Evolutionary conservation across 352 stramenopile genomes (phyloP).

Genomic region (Phytophthora ramorum): DNA sequence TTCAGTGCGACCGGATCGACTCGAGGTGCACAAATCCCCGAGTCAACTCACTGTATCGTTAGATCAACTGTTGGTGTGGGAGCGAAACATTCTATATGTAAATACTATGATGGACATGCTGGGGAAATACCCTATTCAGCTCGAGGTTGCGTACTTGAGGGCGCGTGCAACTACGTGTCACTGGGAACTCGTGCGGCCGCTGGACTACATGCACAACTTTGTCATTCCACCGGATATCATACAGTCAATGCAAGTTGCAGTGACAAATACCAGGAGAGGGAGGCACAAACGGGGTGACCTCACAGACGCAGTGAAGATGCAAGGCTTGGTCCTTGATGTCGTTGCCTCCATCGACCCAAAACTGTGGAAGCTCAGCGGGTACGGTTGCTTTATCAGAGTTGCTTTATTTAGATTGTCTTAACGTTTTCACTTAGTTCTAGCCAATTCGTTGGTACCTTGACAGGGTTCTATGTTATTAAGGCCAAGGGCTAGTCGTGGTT

Average conservation of each 20-base stretch:
- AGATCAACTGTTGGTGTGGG: conserved; percentile 5
- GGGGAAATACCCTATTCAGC: conserved; percentile 3
- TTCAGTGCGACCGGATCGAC: not conserved
- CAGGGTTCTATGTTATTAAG: conserved; percentile 8
- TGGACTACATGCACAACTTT: conserved; percentile 10
- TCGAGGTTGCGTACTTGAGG: conserved; percentile 12
- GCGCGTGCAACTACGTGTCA: not conserved
- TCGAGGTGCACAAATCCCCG: conserved; percentile 14
- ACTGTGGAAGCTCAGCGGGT: conserved; percentile 14
- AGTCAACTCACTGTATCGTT: conserved; percentile 1
- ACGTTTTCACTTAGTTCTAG: not conserved
- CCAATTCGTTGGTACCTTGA: not conserved
- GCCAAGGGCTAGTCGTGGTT: conserved; percentile 2
- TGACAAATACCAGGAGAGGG: not conserved
- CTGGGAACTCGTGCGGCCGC: not conserved
- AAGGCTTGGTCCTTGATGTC: conserved; percentile 7
- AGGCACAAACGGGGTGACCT: not conserved
- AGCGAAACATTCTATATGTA: not conserved
- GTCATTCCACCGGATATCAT: conserved; percentile 6
- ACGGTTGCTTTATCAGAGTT: conserved; percentile 13
- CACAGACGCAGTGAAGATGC: not conserved
- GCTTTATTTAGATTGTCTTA: conserved; percentile 11
- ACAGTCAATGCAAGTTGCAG: conserved; percentile 2
- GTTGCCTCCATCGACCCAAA: conserved; percentile 4
- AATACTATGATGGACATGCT: conserved; percentile 12